These are phyloP conservation scores for Suaeda aralocaspica DNA, from an alignment of 148 eudicot species.

Conservation along the genomic window DNA sequence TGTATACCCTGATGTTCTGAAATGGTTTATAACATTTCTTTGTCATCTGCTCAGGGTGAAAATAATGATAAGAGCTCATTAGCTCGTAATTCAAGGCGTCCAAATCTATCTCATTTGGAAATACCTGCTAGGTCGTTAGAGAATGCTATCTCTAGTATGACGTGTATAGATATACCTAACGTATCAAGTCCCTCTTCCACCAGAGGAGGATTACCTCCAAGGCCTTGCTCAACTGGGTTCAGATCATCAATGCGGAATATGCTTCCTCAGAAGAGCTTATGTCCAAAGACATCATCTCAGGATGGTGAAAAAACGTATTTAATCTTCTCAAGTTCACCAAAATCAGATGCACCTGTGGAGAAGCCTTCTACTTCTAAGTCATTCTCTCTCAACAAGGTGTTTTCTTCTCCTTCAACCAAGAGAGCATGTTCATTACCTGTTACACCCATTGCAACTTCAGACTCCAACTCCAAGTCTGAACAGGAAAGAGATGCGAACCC, in stretches of 20 bases:
- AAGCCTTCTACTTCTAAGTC: constrained; percentile 35
- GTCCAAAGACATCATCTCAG: constrained; percentile 19
- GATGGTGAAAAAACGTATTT: constrained; percentile 29
- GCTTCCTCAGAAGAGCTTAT: constrained; percentile 26
- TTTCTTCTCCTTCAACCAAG: constrained; percentile 34
- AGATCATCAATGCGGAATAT: constrained; percentile 31
- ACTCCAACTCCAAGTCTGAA: constrained; percentile 10
- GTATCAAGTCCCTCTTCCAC: constrained; percentile 27
- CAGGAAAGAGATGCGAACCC: constrained; percentile 16
- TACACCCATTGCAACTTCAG: constrained; percentile 30
- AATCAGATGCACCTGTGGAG: constrained; percentile 21
- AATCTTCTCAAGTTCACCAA: constrained; percentile 25
- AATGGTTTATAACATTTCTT: background rate
- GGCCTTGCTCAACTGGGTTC: constrained; percentile 33
- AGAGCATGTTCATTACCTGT: constrained; percentile 36
- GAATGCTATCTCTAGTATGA: constrained; percentile 16
- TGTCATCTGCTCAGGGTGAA: constrained; percentile 19
- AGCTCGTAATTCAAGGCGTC: constrained; percentile 31
- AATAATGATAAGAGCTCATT: constrained; percentile 13
- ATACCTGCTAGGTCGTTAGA: constrained; percentile 29
- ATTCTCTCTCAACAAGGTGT: constrained; percentile 34
- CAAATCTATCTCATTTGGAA: constrained; percentile 28
- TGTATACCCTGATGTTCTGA: background rate
- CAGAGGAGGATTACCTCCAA: constrained; percentile 31
- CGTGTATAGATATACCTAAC: constrained; percentile 20